Evolutionary conservation across 2,329 filamentous ascomycete genomes (phyloP).

Genomic region (Didymella glomerata): DNA sequence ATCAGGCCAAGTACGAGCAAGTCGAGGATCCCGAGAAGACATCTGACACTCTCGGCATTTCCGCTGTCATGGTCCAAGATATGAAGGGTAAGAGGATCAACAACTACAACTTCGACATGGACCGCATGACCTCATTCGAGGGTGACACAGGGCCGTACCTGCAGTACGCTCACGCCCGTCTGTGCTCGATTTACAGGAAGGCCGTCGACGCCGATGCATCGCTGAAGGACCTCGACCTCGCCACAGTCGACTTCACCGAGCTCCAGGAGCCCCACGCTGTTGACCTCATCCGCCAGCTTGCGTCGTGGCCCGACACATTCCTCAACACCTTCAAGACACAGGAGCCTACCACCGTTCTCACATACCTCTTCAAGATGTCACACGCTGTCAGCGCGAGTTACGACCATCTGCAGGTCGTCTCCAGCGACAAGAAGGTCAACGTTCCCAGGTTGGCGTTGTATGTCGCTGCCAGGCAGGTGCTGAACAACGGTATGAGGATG

Average conservation of each 20-base stretch:
- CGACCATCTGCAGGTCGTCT: conserved; percentile 82
- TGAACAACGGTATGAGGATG: conserved; percentile 84
- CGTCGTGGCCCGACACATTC: conserved; percentile 85
- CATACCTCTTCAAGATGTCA: conserved; percentile 86
- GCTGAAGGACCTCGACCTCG: conserved; percentile 62
- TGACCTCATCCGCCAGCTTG: conserved; percentile 77
- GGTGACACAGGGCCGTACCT: conserved; percentile 86
- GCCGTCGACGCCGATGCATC: conserved; percentile 60
- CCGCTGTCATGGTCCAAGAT: conserved; percentile 96
- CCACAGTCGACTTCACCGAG: conserved; percentile 73
- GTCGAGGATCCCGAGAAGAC: conserved; percentile 82
- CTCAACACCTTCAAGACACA: conserved; percentile 84
- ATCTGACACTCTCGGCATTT: conserved; percentile 90
- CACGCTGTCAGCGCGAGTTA: conserved; percentile 82
- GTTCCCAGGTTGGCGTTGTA: conserved; percentile 74
- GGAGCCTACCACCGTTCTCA: conserved; percentile 73
- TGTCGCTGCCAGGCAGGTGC: conserved; percentile 75
- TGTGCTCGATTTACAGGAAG: conserved; percentile 59
- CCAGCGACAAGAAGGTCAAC: conserved; percentile 76
- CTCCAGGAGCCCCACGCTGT: conserved; percentile 76
- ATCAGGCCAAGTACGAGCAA: conserved; percentile 88
- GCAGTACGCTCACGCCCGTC: conserved; percentile 72
- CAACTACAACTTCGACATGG: conserved; percentile 78
- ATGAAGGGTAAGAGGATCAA: conserved; percentile 90
- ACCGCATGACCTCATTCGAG: conserved; percentile 83